phyloP scores from a whole-genome alignment of 352 stramenopile species.

The Phytophthora foliorum region DNA sequence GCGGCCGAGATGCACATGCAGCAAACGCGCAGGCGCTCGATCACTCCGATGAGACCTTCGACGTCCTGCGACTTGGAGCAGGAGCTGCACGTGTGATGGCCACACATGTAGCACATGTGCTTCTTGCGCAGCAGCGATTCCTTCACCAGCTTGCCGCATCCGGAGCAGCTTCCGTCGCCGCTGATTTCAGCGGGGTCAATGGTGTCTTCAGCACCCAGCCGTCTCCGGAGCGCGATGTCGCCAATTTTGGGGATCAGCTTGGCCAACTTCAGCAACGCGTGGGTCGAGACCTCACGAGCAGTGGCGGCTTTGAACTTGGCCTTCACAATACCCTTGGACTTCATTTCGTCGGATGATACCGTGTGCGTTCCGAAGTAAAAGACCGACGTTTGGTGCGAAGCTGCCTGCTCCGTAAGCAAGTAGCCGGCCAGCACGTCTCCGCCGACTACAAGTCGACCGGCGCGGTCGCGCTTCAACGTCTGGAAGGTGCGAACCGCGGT shows the following conservation, averaged over 20 bases:
- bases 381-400: conserved; percentile 39
- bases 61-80: conserved; percentile 53
- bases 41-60: conserved; percentile 49
- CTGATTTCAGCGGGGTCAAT: conserved; percentile 16
- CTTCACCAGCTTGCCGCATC: conserved; percentile 41
- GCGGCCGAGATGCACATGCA: conserved; percentile 47
- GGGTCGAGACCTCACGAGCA: conserved; percentile 25
- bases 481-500: conserved; percentile 39
- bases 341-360: conserved; percentile 6
- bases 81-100: conserved; percentile 43
- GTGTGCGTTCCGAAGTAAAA: conserved; percentile 44
- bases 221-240: conserved; percentile 40
- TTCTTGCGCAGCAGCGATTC: conserved; percentile 46
- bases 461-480: conserved; percentile 30
- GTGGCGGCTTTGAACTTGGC: conserved; percentile 31
- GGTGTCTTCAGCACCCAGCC: conserved; percentile 37
- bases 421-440: conserved; percentile 42
- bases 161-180: conserved; percentile 38
- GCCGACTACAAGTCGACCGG: conserved; percentile 31
- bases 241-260: conserved; percentile 46
- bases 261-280: conserved; percentile 40
- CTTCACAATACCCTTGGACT: conserved; percentile 29
- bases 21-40: conserved; percentile 52
- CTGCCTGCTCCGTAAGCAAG: conserved; percentile 31
- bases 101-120: conserved; percentile 51